Conservation (phyloP, 768 basidiomycete species). For the Lactarius evosmus region DNA sequence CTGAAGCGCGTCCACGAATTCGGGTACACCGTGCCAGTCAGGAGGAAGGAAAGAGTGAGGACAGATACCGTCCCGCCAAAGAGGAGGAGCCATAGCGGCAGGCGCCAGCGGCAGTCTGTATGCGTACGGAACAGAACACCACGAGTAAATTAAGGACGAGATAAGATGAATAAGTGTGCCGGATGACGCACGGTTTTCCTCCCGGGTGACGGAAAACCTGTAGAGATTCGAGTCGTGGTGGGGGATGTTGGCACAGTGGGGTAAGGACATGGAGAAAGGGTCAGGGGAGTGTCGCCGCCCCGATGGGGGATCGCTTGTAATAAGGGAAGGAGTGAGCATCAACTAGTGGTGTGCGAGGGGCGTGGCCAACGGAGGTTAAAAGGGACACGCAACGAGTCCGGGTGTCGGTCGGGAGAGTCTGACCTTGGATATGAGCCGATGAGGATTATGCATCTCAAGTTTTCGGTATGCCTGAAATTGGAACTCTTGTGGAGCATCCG, state of each 20-base stretch:
- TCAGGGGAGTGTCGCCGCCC: neutral
- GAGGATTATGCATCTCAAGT: neutral
- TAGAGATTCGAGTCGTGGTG: neutral
- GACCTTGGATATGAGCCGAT: neutral
- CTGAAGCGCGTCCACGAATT: conserved; percentile 11
- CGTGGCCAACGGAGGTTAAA: neutral
- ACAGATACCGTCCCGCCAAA: conserved; percentile 18
- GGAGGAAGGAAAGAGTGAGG: conserved; percentile 17
- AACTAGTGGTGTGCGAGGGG: neutral
- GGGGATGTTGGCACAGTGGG: neutral
- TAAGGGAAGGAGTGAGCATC: neutral
- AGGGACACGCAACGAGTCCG: neutral
- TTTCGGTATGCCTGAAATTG: neutral
- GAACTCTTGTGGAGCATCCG: neutral
- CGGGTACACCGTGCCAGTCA: conserved; percentile 19
- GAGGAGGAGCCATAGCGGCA: conserved; percentile 23
- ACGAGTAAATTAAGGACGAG: neutral
- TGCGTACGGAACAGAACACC: no score
- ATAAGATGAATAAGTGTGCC: neutral
- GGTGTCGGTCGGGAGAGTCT: neutral
- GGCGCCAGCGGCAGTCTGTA: conserved; percentile 14
- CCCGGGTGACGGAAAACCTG: conserved; percentile 1
- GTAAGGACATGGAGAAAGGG: neutral
- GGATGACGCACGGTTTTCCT: conserved; percentile 12
- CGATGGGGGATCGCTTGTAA: neutral